Evolutionary conservation across 2,329 filamentous ascomycete genomes (phyloP), one percentile per base, ranked within the genome.

Genomic region (Orbilia quercus): DNA sequence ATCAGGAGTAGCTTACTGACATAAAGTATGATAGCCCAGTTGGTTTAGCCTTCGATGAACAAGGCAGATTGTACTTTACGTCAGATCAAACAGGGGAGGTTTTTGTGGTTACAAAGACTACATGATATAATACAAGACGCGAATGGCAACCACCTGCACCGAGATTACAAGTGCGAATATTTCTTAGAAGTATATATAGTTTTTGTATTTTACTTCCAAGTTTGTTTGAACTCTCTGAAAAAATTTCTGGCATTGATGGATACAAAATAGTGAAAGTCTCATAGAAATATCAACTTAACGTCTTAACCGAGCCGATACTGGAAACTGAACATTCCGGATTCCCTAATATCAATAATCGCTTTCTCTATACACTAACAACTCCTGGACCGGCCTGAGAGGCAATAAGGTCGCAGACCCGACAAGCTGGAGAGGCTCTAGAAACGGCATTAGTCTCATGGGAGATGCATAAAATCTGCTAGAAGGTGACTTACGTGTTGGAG

Each of bases 401-500:
- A 4, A 67, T 67, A 5, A 67, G 54, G 18, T 59, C 45, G 36
- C 63, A 67, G 12, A 67, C 63, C 2, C 50, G 36, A 25, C 63
- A 67, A 16, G 63, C 63, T 36, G 63, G 53, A 16, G 63, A 42
- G 11, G 63, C 63, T 18, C 63, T 67, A 38, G 1, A 54, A 42
- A 1, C 2, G 22, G 16, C 50, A 38, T 36, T 45, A 60, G 23
- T 16, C 3, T 28, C 14, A 9, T 5, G 9, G 28, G n/a, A 31
- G 9, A 31, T 5, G 9, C 9, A 5, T 31, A 31, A 31, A 9
- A 31, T 4, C 28, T 31, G 9, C 22, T 28, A 36, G 9, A 3
- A 22, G 14, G 25, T 34, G 22, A 36, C 63, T 67, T 67, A 67
- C 63, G 78, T 79, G 75, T 82, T 82, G 45, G 78, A 79, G 62